Evolutionary conservation across 441 rosid species (phyloP).

Genomic region (Syzygium malaccense): DNA sequence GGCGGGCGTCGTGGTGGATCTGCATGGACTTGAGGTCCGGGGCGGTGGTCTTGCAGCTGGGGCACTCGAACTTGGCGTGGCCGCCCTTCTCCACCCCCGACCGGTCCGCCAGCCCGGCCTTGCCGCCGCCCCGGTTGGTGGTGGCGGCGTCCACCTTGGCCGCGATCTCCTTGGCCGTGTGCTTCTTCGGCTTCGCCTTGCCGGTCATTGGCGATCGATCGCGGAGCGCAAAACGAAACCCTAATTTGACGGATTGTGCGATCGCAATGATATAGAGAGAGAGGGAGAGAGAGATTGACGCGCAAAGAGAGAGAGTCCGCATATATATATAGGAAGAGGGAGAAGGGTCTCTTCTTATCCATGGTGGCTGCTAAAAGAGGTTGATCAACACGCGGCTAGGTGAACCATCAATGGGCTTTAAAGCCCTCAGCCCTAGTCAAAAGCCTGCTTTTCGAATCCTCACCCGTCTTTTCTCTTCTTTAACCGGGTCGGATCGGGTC

Average conservation of each 20-base stretch:
- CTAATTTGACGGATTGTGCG: background rate
- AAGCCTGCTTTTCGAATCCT: background rate
- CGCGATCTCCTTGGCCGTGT: constrained; percentile 90
- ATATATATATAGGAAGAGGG: background rate
- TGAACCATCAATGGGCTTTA: background rate
- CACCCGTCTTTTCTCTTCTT: too few species aligned
- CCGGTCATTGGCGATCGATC: constrained; percentile 56
- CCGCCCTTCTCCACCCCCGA: constrained; percentile 85
- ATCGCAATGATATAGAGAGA: background rate
- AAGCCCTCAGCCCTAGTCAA: background rate
- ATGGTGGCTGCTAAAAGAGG: background rate
- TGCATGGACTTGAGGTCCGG: constrained; percentile 91
- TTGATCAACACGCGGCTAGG: background rate
- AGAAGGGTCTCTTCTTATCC: background rate
- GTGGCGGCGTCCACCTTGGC: constrained; percentile 77
- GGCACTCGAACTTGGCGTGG: constrained; percentile 94
- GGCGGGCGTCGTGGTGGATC: constrained; percentile 93
- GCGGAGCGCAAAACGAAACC: background rate
- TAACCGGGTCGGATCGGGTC: too few species aligned
- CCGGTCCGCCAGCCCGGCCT: constrained; percentile 71
- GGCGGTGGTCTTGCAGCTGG: constrained; percentile 73
- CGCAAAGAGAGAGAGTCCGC: background rate
- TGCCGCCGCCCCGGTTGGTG: constrained; percentile 93
- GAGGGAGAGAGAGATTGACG: background rate
- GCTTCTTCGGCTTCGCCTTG: constrained; percentile 99